Base-by-base conservation (phyloP, 345 rosid species). In the Sisymbrium altissimum region DNA sequence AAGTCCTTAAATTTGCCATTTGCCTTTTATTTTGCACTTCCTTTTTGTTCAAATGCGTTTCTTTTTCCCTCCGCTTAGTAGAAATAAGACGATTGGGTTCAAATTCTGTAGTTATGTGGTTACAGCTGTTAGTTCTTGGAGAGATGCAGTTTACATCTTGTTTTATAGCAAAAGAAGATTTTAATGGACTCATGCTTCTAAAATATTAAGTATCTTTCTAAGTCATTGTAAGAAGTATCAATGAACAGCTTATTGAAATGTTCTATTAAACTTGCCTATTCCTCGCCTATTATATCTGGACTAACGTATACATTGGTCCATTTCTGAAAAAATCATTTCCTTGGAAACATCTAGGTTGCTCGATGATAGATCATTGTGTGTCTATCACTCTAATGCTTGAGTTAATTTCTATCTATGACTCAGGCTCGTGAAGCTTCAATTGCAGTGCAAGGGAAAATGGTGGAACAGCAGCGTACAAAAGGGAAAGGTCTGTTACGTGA, bases 351-450 rank as follows among this genome's bases (percentile, higher is more conserved):
- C 29, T 32, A 32, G 49, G 18, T 52, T 71, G 9, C 61, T 41
- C 33, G 1, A 23, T 23, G 25, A 23, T 23, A 23, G 25, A 23
- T 23, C 1, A 23, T 23, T 23, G 25, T 1, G 3, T 23, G 25
- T 23, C 25, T 23, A 23, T 23, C 25, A 23, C 25, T 23, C 25
- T 77, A 40, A 58, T 57, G 40, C 35, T 35, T 65, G 57, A 58
- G 44, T 25, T 66, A 6, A 49, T 66, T 66, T 71, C 25, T 32
- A 17, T 59, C 14, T 71, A 15, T 66, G 46, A 59, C 66, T 58
- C 88, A 96, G 99, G 96, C 95, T 74, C 98, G 98, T 40, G 99
- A 96, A 70, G 98, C 88, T 72, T 91, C 86, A 74, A 89, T 90
- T 83, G 85, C 87, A 30, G 88, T 81, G 52, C 98, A 90, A 77